Evolutionary conservation across 140 eudicot genomes (phyloP).

Genomic region (Oenanthe javanica): DNA sequence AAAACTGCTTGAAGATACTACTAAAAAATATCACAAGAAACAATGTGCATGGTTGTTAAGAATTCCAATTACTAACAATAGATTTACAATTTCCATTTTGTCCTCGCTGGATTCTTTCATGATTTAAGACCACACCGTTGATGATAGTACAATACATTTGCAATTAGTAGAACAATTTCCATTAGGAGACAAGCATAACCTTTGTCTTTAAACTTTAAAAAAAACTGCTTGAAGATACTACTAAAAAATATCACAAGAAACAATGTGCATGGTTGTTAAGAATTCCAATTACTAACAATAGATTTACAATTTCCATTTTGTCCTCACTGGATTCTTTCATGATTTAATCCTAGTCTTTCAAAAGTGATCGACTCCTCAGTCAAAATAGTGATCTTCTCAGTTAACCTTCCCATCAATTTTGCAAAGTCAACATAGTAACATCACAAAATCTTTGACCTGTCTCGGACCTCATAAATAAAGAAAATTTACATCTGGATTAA

Average conservation of each 20-base stretch:
- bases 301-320: not conserved
- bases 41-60: not conserved
- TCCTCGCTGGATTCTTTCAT: not conserved
- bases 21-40: not conserved
- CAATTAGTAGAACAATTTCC: constrained; percentile 2
- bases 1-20: not conserved
- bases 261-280: not conserved
- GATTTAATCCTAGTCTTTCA: not conserved
- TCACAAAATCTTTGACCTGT: not conserved
- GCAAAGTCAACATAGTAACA: not conserved
- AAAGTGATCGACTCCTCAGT: not conserved
- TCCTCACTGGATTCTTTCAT: not conserved
- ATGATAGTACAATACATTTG: not conserved
- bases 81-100: not conserved
- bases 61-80: not conserved
- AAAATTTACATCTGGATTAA: not conserved
- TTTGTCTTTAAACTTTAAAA: not conserved
- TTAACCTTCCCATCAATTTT: not conserved
- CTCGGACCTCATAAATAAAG: not conserved
- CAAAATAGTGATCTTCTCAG: not conserved
- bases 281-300: not conserved
- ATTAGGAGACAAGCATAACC: not conserved
- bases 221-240: not conserved
- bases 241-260: not conserved
- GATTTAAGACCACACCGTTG: not conserved